Evolutionary conservation across 2,329 filamentous ascomycete species (phyloP).

Genomic region (Beauveria rudraprayagi): DNA sequence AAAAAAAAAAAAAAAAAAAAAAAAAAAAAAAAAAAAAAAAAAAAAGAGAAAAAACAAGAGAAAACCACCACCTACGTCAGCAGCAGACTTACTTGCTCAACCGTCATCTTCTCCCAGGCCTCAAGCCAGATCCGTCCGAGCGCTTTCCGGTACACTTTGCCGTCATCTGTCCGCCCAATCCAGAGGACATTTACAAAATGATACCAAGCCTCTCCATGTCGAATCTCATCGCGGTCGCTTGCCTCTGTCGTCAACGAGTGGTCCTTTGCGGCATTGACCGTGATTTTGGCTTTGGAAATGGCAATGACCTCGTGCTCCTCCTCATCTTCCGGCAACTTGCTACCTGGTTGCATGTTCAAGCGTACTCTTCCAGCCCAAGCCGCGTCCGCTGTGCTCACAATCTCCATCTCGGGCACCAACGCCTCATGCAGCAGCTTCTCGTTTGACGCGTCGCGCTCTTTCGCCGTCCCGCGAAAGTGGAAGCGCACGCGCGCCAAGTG

Average conservation of each 20-base stretch:
- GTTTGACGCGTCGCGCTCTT: background rate
- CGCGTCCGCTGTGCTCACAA: background rate
- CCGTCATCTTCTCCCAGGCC: conserved; percentile 10
- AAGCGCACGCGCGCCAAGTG: background rate
- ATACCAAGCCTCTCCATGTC: background rate
- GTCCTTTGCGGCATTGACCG: background rate
- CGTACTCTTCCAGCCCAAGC: conserved; percentile 4
- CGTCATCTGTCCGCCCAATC: conserved; percentile 5
- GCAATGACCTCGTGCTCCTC: conserved; percentile 10
- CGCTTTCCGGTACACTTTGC: conserved; percentile 8
- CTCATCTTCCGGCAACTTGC: background rate
- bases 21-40: too few species aligned
- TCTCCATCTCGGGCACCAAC: conserved; percentile 6
- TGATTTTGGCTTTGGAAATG: conserved; percentile 2
- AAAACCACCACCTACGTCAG: background rate
- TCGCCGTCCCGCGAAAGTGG: background rate
- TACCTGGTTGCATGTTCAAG: conserved; percentile 7
- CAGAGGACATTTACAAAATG: conserved; percentile 11
- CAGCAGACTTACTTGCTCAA: background rate
- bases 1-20: too few species aligned
- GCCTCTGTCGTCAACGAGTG: background rate
- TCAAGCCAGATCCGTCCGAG: conserved; percentile 6
- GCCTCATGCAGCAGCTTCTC: background rate
- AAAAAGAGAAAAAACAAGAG: too few species aligned
- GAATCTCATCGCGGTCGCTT: background rate